Evolutionary conservation across 495 filamentous ascomycete species (phyloP).

Genomic region (Penicillium simplicissimum): DNA sequence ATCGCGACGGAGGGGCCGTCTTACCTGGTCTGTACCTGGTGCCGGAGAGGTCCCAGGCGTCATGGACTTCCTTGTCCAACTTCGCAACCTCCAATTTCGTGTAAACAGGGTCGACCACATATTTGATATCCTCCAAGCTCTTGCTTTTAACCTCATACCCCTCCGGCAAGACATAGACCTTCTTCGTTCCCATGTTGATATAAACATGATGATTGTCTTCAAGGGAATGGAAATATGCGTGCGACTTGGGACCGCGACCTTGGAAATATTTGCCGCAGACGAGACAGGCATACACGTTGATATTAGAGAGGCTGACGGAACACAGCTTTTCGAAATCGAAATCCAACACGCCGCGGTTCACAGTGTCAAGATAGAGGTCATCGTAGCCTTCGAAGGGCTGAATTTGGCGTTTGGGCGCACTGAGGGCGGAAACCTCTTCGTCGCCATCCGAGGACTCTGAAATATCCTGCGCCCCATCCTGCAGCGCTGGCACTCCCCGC

Average conservation of each 20-base stretch:
- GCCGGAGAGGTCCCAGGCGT: constrained; percentile 74
- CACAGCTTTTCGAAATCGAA: constrained; percentile 99
- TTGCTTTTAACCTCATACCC: constrained; percentile 96
- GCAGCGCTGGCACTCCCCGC: constrained; percentile 40
- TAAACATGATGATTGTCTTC: constrained; percentile 95
- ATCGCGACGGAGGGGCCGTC: constrained; percentile 10
- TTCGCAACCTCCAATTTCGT: constrained; percentile 73
- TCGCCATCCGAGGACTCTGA: constrained; percentile 36
- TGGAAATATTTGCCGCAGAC: constrained; percentile 98
- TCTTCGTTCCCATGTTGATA: constrained; percentile 94
- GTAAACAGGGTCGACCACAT: constrained; percentile 91
- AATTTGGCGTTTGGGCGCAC: constrained; percentile 59
- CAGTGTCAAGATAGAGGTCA: constrained; percentile 97
- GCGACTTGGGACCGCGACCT: constrained; percentile 87
- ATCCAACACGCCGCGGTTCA: constrained; percentile 82
- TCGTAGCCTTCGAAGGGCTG: constrained; percentile 86
- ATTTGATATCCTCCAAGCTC: constrained; percentile 97
- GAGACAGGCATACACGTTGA: constrained; percentile 97
- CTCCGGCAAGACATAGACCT: constrained; percentile 93
- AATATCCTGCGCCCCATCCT: constrained; percentile 39
- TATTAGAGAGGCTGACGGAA: constrained; percentile 92
- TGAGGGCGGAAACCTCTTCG: constrained; percentile 44
- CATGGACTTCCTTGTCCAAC: constrained; percentile 75
- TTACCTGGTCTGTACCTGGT: constrained; percentile 80
- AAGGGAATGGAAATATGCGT: constrained; percentile 97